Percentiles rank a stretch among this genome's conserved stretches.
Evolutionary conservation across 1,284 basidiomycete species (phyloP).

Genomic region (Pisolithus thermaeus): DNA sequence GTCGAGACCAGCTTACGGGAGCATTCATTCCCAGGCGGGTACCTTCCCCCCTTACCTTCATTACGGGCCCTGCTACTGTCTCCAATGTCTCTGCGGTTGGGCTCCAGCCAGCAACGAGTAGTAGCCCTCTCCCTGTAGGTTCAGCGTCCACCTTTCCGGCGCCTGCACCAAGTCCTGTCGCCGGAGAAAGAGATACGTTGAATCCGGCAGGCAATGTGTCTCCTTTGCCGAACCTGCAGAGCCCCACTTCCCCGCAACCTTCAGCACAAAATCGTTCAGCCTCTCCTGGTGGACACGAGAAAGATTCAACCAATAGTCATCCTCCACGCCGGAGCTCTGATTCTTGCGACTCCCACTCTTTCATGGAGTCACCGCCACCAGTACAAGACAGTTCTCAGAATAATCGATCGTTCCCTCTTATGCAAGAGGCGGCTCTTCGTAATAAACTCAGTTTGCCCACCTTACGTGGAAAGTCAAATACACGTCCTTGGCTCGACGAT

Average conservation of each 20-base stretch:
- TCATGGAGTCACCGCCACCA: constrained; percentile 19
- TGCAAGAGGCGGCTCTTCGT: constrained; percentile 17
- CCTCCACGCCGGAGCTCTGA: constrained; percentile 17
- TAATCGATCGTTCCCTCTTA: constrained; percentile 19
- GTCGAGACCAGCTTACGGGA: constrained; percentile 12
- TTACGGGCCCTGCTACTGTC: constrained; percentile 2
- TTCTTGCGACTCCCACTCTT: constrained; percentile 21
- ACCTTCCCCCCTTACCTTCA: constrained; percentile 6
- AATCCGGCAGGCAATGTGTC: constrained; percentile 8
- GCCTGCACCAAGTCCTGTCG: constrained; percentile 3
- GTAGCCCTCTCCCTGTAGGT: constrained; percentile 8
- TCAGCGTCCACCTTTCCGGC: constrained; percentile 13
- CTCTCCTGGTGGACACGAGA: constrained; percentile 17
- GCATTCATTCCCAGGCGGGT: neutral
- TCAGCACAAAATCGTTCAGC: constrained; percentile 9
- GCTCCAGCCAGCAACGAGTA: neutral
- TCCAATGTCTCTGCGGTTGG: neutral
- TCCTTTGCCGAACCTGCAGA: constrained; percentile 8
- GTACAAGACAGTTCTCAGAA: constrained; percentile 16
- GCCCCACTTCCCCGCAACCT: constrained; percentile 8
- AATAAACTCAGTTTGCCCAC: constrained; percentile 28
- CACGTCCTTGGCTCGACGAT: constrained; percentile 23
- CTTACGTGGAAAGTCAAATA: constrained; percentile 19
- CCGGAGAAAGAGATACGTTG: constrained; percentile 15
- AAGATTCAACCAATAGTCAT: constrained; percentile 17